These are phyloP conservation scores for Rhodotorula glutinis DNA, from an alignment of 1,284 basidiomycete genomes.

Conservation along the genomic window DNA sequence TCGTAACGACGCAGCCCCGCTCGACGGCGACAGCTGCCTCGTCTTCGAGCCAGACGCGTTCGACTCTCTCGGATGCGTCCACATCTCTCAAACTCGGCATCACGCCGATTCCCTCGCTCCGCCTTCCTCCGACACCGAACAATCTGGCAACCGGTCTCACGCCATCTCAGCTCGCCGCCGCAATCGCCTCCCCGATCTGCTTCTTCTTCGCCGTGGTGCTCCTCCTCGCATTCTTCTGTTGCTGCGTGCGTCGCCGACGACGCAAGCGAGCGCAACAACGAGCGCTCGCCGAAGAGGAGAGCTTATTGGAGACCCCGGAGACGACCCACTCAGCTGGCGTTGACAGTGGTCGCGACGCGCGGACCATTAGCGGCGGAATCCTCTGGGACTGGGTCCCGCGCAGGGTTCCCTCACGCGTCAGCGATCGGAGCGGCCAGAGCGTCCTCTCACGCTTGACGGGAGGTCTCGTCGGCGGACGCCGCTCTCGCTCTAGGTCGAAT, in stretches of 20 bases:
- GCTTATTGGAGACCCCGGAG: not conserved
- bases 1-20: too few relatives aligned
- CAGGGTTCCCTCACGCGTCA: not conserved
- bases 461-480: not conserved
- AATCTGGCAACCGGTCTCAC: not conserved
- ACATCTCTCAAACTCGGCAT: not conserved
- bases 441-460: constrained; percentile 5
- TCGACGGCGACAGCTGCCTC: too few relatives aligned
- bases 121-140: not conserved
- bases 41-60: too few relatives aligned
- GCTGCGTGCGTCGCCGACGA: not conserved
- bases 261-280: not conserved
- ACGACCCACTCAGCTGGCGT: not conserved
- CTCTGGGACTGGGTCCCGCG: constrained; percentile 12
- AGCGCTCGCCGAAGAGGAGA: not conserved
- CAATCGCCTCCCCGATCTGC: constrained; percentile 25
- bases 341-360: not conserved
- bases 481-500: not conserved
- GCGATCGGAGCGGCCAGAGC: constrained; percentile 1
- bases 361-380: not conserved
- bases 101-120: not conserved
- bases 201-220: constrained; percentile 25
- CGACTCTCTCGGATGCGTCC: constrained; percentile 2
- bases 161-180: constrained; percentile 15
- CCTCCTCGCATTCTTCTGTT: constrained; percentile 11